Conservation (phyloP, 805 yeast species). For the Pichia deserticola region DNA sequence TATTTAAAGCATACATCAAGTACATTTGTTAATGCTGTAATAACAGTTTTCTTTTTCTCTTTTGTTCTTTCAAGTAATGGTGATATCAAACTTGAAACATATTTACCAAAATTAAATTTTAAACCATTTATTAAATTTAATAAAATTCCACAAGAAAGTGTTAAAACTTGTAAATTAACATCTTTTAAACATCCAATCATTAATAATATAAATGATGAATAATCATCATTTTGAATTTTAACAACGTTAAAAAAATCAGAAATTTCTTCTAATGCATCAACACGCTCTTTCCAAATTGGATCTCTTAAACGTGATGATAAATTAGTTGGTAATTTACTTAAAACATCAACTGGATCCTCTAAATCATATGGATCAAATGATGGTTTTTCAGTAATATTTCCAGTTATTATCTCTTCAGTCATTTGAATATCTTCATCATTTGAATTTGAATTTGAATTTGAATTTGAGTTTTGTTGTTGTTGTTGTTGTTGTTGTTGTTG, state of each 20-base stretch:
- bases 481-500: slow-evolving; percentile 15
- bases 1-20: slow-evolving; percentile 54
- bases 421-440: slow-evolving; percentile 35
- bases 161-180: slow-evolving; percentile 82
- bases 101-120: slow-evolving; percentile 45
- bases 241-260: slow-evolving; percentile 44
- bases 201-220: slow-evolving; percentile 49
- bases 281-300: slow-evolving; percentile 86
- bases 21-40: slow-evolving; percentile 61
- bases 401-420: slow-evolving; percentile 14
- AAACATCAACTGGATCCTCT: slow-evolving; percentile 60
- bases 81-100: slow-evolving; percentile 43
- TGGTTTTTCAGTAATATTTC: slow-evolving; percentile 18
- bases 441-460: slow-evolving; percentile 10
- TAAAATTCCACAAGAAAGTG: slow-evolving; percentile 63
- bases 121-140: slow-evolving; percentile 61
- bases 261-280: slow-evolving; percentile 70
- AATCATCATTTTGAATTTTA: slow-evolving; percentile 53
- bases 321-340: slow-evolving; percentile 58
- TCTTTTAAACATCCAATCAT: slow-evolving; percentile 76
- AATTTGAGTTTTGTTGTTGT: slow-evolving; percentile 6
- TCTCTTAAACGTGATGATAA: slow-evolving; percentile 49
- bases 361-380: slow-evolving; percentile 61
- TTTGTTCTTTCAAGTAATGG: slow-evolving; percentile 76
- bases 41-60: slow-evolving; percentile 76